Base-by-base conservation (phyloP, 768 basidiomycete species). In the Tubosaeta sp. region DNA sequence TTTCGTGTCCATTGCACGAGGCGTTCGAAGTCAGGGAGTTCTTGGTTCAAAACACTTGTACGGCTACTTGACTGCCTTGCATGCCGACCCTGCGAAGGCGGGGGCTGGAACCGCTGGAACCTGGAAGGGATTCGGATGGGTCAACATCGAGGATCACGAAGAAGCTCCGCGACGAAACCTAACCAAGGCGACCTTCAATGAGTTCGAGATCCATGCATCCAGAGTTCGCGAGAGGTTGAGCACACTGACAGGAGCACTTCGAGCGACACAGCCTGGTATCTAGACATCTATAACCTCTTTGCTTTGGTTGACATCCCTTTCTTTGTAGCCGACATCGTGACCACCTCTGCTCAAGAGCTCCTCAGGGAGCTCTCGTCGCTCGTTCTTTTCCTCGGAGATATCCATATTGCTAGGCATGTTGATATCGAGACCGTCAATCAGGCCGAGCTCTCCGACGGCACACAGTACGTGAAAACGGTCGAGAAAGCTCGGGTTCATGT, bases 1-100 rank as follows among this genome's bases (percentile, higher is more conserved):
- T 0, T 90, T 87, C 53, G 83, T 86, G 2, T 69, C 74, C 4
- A 83, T 87, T 60, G 81, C 86, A 6, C 82, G 87, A 55, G 57
- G 56, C 2, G 60, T 67, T 53, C 57, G 72, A 51, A 55, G 53
- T 35, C 58, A 64, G 21, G 62, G 62, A 30, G 40, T 51, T 9
- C 47, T 59, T 19, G 64, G 65, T n/a, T 57, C 61, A 22, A 76
- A 68, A 56, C 71, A 64, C 25, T 35, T 76, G 25, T 58, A 64
- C 29, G 76, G 74, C 16, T 67, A 70, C 19, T 60, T 78, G 48
- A 57, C 60, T 25, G 65, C 70, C 12, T 59, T 63, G 0, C 66
- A 70, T 49, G 63, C 75, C 31, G 75, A 75, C 6, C 56, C 75
- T 2, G 69, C 71, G 2, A 65, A 73, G 8, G 67, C 74, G 8